Conservation (phyloP, 805 yeast species). For the Candida oleophila region DNA sequence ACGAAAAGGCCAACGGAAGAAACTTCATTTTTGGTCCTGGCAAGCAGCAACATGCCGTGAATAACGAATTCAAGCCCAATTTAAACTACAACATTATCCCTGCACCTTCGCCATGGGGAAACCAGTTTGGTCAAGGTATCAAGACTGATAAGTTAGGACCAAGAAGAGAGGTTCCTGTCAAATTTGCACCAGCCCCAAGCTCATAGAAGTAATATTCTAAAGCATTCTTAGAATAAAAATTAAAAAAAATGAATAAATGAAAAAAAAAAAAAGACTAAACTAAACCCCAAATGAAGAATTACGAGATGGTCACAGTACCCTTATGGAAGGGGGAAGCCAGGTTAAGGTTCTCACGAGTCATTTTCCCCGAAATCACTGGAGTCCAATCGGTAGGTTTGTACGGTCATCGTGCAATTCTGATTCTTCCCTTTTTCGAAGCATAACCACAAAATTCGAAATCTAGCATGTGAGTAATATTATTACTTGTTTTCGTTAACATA, state of each 20-base stretch:
- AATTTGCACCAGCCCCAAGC: conserved; percentile 33
- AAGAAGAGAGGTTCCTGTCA: conserved; percentile 40
- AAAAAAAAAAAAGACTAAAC: no score
- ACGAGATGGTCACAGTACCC: no score
- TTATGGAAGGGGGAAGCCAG: no score
- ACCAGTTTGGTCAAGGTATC: conserved; percentile 45
- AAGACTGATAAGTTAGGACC: conserved; percentile 44
- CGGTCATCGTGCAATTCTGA: not conserved
- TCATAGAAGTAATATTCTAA: not conserved
- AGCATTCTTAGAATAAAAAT: no score
- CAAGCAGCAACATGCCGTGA: not conserved
- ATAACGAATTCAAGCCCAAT: conserved; percentile 3
- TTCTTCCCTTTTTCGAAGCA: not conserved
- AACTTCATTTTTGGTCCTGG: conserved; percentile 5
- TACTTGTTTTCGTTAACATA: not conserved
- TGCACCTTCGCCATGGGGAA: conserved; percentile 39
- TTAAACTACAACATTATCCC: conserved; percentile 28
- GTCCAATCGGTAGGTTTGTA: not conserved
- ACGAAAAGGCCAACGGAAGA: conserved; percentile 6
- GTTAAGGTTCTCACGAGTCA: no score
- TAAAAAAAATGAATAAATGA: no score
- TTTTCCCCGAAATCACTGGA: not conserved
- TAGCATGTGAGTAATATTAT: not conserved
- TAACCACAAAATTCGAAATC: not conserved
- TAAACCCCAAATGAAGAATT: no score